A percentile compares a stretch with the other conserved stretches of the same genome.
These are phyloP conservation scores for Delphinella strobiligena DNA, from an alignment of 2,329 filamentous ascomycete species.

Conservation along the genomic window DNA sequence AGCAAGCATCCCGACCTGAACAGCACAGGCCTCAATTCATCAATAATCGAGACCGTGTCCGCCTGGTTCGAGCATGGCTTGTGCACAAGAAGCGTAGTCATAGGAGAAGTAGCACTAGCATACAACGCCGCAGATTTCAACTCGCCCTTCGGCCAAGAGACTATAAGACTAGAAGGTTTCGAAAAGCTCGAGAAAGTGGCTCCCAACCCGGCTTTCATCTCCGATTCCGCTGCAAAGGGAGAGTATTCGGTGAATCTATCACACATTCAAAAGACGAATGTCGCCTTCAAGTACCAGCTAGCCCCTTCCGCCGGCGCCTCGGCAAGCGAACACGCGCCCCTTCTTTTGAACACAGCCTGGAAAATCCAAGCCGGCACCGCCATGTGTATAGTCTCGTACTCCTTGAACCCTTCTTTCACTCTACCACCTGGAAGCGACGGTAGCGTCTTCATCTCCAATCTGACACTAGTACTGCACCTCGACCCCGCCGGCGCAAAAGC, in stretches of 20 bases:
- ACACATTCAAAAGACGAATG: conserved; percentile 57
- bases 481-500: conserved; percentile 48
- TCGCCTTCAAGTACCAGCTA: conserved; percentile 88
- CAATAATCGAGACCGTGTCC: conserved; percentile 84
- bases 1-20: conserved; percentile 72
- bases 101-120: conserved; percentile 79
- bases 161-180: conserved; percentile 79
- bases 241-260: conserved; percentile 68
- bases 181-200: conserved; percentile 80
- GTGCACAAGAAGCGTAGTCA: conserved; percentile 60
- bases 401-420: conserved; percentile 61
- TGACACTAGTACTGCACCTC: conserved; percentile 61
- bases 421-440: conserved; percentile 26
- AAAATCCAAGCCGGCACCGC: conserved; percentile 74
- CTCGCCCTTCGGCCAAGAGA: conserved; percentile 38
- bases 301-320: conserved; percentile 50
- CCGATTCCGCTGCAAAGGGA: conserved; percentile 59
- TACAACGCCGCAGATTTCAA: conserved; percentile 52
- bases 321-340: conserved; percentile 47
- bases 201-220: conserved; percentile 83
- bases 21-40: conserved; percentile 70
- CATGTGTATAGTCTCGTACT: conserved; percentile 76
- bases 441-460: conserved; percentile 54
- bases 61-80: conserved; percentile 66
- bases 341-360: conserved; percentile 66